phyloP scores from a whole-genome alignment of 2,329 filamentous ascomycete genomes.

The Paracoccidioides brasiliensis region DNA sequence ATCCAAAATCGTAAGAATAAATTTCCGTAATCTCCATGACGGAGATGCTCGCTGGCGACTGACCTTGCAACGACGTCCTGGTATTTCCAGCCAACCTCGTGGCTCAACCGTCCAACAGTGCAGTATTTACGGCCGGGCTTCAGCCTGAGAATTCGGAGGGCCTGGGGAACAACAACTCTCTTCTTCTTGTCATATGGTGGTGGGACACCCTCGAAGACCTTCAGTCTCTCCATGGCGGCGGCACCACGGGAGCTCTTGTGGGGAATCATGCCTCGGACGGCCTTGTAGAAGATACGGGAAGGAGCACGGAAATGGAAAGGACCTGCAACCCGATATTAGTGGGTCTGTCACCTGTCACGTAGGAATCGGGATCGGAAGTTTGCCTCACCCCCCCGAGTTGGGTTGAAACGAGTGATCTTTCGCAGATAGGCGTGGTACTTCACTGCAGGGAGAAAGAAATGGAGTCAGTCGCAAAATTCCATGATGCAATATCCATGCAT shows the following conservation, averaged over 20 bases:
- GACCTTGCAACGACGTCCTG: slow-evolving; percentile 97
- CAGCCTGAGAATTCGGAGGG: slow-evolving; percentile 86
- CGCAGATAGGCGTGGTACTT: slow-evolving; percentile 99
- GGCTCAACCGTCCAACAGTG: slow-evolving; percentile 92
- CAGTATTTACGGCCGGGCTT: slow-evolving; percentile 99
- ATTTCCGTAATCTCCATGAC: not conserved
- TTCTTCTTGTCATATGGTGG: slow-evolving; percentile 99
- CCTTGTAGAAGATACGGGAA: slow-evolving; percentile 99
- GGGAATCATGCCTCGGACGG: slow-evolving; percentile 98
- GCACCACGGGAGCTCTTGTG: slow-evolving; percentile 99
- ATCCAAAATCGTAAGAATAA: not conserved
- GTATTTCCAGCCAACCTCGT: slow-evolving; percentile 99
- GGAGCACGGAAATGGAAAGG: slow-evolving; percentile 99
- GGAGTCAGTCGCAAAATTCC: slow-evolving; percentile 33
- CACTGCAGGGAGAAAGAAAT: slow-evolving; percentile 47
- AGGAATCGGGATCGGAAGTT: slow-evolving; percentile 7
- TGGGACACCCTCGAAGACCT: slow-evolving; percentile 99
- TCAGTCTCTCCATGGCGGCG: slow-evolving; percentile 92
- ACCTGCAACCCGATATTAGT: slow-evolving; percentile 40
- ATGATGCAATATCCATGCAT: not conserved
- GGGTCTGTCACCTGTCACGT: not conserved
- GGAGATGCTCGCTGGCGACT: slow-evolving; percentile 31
- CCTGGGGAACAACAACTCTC: slow-evolving; percentile 98
- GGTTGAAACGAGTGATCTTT: slow-evolving; percentile 99
- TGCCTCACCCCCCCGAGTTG: slow-evolving; percentile 82